A percentile compares a stretch with the other conserved stretches of the same genome.
These are phyloP conservation scores for Alternaria longipes DNA, from an alignment of 2,329 filamentous ascomycete species.

Conservation along the genomic window DNA sequence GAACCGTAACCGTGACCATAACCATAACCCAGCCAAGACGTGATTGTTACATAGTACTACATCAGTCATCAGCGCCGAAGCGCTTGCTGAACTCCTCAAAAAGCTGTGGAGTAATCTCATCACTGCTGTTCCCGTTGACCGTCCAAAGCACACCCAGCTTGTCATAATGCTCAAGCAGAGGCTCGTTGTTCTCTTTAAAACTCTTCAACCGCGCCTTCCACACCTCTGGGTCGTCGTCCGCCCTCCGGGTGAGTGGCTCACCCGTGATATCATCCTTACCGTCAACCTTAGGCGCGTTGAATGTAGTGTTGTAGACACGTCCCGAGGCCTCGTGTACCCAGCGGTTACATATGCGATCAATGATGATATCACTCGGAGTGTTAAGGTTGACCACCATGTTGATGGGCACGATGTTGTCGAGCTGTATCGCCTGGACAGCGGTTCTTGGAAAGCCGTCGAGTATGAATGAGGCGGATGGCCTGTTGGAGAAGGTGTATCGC, in stretches of 20 bases:
- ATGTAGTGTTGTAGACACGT: constrained; percentile 92
- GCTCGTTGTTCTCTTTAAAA: constrained; percentile 87
- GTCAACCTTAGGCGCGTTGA: constrained; percentile 82
- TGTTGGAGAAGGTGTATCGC: constrained; percentile 64
- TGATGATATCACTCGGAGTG: constrained; percentile 85
- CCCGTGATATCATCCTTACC: constrained; percentile 92
- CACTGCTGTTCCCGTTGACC: constrained; percentile 86
- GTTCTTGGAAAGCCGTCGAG: constrained; percentile 97
- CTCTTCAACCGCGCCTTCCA: constrained; percentile 82
- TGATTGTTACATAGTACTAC: constrained; percentile 3
- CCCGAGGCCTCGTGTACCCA: constrained; percentile 95
- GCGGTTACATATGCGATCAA: constrained; percentile 87
- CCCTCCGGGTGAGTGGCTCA: constrained; percentile 80
- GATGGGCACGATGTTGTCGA: constrained; percentile 87
- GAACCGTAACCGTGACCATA: constrained; percentile 7
- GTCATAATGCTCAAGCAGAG: constrained; percentile 88
- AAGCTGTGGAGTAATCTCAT: constrained; percentile 94
- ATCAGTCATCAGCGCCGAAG: constrained; percentile 62
- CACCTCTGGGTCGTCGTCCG: constrained; percentile 86
- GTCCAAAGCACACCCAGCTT: constrained; percentile 84
- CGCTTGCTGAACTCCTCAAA: constrained; percentile 81
- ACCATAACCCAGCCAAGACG: not conserved
- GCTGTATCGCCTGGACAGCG: constrained; percentile 76
- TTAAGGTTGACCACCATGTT: constrained; percentile 90
- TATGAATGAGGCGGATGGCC: constrained; percentile 86